Evolutionary conservation across 1,139 yeast genomes (phyloP).

Genomic region (Pichia sp.): DNA sequence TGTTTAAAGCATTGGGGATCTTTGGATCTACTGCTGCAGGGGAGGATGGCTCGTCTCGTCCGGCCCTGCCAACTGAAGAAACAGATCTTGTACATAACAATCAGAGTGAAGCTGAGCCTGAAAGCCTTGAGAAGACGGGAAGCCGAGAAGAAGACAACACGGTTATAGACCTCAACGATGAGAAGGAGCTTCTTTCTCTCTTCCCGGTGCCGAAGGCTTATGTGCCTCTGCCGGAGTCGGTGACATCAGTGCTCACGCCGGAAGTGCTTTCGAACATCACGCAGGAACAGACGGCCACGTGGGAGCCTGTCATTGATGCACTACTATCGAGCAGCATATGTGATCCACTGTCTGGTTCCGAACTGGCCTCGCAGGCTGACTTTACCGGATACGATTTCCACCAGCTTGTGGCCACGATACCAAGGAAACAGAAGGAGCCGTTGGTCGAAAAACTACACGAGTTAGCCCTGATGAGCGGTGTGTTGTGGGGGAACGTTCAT

Average conservation of each 20-base stretch:
- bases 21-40: neutral
- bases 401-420: slow-evolving; percentile 43
- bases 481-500: slow-evolving; percentile 33
- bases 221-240: slow-evolving; percentile 39
- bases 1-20: slow-evolving; percentile 23
- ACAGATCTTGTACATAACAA: neutral
- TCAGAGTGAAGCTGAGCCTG: too few relatives aligned
- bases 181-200: slow-evolving; percentile 21
- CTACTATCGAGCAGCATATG: slow-evolving; percentile 28
- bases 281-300: slow-evolving; percentile 43
- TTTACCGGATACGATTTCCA: slow-evolving; percentile 39
- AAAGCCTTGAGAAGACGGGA: neutral
- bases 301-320: slow-evolving; percentile 51
- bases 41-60: neutral
- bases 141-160: neutral
- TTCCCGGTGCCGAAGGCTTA: slow-evolving; percentile 28
- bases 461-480: slow-evolving; percentile 28
- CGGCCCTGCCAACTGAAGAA: neutral
- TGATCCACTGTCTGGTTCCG: neutral
- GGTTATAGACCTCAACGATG: slow-evolving; percentile 15
- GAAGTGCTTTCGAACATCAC: slow-evolving; percentile 43
- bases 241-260: slow-evolving; percentile 45
- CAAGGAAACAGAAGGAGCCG: slow-evolving; percentile 35
- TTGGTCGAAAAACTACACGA: slow-evolving; percentile 38
- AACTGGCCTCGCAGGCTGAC: slow-evolving; percentile 32